Evolutionary conservation across 768 basidiomycete genomes (phyloP).

Genomic region (Kwoniella mangroviensis): DNA sequence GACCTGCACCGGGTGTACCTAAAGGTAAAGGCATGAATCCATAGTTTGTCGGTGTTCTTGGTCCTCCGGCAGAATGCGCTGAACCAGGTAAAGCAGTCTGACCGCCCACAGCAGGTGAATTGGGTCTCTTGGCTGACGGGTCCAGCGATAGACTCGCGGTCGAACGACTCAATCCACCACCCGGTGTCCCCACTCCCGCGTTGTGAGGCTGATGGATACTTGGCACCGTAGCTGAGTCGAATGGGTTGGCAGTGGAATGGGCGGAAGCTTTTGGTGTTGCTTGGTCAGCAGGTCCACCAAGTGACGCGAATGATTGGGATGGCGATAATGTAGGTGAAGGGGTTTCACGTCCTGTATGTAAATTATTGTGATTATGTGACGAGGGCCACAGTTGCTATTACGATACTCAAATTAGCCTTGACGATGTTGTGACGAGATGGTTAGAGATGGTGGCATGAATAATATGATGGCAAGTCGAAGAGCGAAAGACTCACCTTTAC

Average conservation of each 20-base stretch:
- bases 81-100: not conserved
- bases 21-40: constrained; percentile 48
- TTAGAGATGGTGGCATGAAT: not conserved
- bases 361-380: constrained; percentile 18
- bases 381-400: constrained; percentile 44
- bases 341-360: constrained; percentile 26
- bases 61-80: constrained; percentile 25
- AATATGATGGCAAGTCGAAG: constrained; percentile 1
- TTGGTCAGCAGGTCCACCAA: constrained; percentile 52
- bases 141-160: constrained; percentile 41
- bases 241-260: constrained; percentile 44
- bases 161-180: constrained; percentile 24
- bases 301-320: constrained; percentile 45
- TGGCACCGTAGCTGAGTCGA: constrained; percentile 35
- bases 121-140: constrained; percentile 27
- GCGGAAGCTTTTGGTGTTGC: constrained; percentile 52
- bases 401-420: not conserved
- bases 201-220: constrained; percentile 7
- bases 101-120: constrained; percentile 26
- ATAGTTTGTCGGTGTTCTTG: constrained; percentile 49
- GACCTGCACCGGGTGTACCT: constrained; percentile 53
- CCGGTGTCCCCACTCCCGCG: constrained; percentile 19
- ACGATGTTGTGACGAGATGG: not conserved
- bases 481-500: constrained; percentile 43
- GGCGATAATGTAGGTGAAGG: constrained; percentile 46